phyloP scores from a whole-genome alignment of 2,329 filamentous ascomycete species.

The Aspergillus oerlinghausenensis region DNA sequence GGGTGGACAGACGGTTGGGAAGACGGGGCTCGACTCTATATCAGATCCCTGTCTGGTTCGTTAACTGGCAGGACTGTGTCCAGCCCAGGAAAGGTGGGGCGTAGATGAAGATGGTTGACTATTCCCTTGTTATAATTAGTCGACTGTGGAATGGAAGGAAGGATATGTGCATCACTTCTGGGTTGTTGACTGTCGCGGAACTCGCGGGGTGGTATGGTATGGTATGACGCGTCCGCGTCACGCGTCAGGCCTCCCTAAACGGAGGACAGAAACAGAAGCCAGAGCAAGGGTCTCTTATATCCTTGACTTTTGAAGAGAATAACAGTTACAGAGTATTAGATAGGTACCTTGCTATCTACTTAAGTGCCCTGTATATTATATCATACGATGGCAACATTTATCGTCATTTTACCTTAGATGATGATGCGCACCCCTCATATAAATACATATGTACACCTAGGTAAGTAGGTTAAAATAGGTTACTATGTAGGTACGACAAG shows the following conservation, averaged over 20 bases:
- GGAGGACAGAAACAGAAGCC: neutral
- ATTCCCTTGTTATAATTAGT: constrained; percentile 15
- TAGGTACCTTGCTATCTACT: neutral
- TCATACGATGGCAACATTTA: neutral
- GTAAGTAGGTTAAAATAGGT: neutral
- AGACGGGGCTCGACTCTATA: constrained; percentile 14
- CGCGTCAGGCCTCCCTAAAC: constrained; percentile 16
- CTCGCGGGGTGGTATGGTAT: constrained; percentile 22
- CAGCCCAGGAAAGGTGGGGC: constrained; percentile 18
- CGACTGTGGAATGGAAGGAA: constrained; percentile 15
- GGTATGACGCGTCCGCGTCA: constrained; percentile 23
- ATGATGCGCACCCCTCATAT: neutral
- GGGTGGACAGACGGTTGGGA: constrained; percentile 5
- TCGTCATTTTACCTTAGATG: neutral
- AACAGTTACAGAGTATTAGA: neutral
- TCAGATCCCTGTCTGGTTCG: constrained; percentile 13
- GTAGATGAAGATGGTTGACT: constrained; percentile 7
- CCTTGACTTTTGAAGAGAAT: neutral
- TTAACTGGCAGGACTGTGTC: neutral
- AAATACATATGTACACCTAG: neutral
- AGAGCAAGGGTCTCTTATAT: neutral
- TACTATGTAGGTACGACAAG: neutral
- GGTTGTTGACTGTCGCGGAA: constrained; percentile 15
- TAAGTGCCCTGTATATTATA: neutral
- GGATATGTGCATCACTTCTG: constrained; percentile 10